Conservation (phyloP, 1,284 basidiomycete genomes). For the Naganishia liquefaciens region DNA sequence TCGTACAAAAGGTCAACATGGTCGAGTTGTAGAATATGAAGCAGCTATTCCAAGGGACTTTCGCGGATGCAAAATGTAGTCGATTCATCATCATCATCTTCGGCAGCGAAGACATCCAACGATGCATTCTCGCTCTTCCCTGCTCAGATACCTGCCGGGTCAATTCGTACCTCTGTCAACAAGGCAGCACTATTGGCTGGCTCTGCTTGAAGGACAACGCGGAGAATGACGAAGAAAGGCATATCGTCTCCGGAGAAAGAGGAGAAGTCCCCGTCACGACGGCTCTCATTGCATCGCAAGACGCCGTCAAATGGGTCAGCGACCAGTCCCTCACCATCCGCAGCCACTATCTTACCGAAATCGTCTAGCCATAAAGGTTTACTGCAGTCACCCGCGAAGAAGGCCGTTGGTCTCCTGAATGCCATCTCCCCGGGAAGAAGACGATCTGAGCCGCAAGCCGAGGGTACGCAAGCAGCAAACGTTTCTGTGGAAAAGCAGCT, state of each 20-base stretch:
- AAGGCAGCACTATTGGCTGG: too few relatives aligned
- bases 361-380: background rate
- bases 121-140: background rate
- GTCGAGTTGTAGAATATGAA: too few relatives aligned
- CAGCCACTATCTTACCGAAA: conserved; percentile 8
- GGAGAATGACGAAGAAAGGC: background rate
- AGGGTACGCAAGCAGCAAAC: background rate
- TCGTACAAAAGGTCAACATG: too few relatives aligned
- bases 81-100: conserved; percentile 30
- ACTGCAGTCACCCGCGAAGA: conserved; percentile 18
- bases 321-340: background rate
- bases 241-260: background rate
- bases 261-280: background rate
- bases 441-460: background rate
- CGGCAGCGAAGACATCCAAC: background rate
- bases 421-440: conserved; percentile 6
- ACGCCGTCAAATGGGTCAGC: conserved; percentile 15
- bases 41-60: too few relatives aligned
- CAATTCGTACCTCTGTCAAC: too few relatives aligned
- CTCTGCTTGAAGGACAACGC: background rate
- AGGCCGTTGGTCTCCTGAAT: conserved; percentile 11
- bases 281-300: conserved; percentile 21
- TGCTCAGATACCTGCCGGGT: background rate
- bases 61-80: too few relatives aligned
- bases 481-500: background rate